A percentile compares a stretch with the other conserved stretches of the same genome.
These are phyloP conservation scores for Saccharum officinarum DNA, from an alignment of 176 grass and related monocot genomes.

Conservation along the genomic window DNA sequence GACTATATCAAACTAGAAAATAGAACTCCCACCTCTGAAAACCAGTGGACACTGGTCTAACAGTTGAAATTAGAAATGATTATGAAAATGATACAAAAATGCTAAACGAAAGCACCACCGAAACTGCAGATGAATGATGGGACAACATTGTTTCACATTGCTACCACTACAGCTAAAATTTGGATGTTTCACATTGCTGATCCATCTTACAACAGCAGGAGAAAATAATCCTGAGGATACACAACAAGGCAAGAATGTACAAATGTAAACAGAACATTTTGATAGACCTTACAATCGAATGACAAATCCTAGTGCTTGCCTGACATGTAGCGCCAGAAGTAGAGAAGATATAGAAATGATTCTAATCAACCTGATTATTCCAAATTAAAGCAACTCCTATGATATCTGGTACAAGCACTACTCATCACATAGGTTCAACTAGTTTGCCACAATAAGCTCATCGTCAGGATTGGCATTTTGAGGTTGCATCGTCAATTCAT, in stretches of 20 bases:
- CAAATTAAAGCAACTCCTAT: background rate
- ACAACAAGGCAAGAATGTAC: slow-evolving; percentile 27
- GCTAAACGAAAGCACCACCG: background rate
- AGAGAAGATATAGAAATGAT: background rate
- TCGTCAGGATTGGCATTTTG: slow-evolving; percentile 41
- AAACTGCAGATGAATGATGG: background rate
- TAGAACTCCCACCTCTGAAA: background rate
- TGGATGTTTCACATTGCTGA: background rate
- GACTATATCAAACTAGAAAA: background rate
- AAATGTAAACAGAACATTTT: background rate
- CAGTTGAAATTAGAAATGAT: background rate
- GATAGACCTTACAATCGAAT: slow-evolving; percentile 10
- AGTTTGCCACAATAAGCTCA: slow-evolving; percentile 86
- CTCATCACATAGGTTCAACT: slow-evolving; percentile 10
- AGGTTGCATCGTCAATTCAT: slow-evolving; percentile 55
- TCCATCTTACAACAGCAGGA: background rate
- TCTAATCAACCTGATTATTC: slow-evolving; percentile 7
- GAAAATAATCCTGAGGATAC: background rate
- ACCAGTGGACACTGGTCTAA: background rate
- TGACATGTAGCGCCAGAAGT: no score
- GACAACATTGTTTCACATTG: background rate
- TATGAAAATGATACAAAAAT: background rate
- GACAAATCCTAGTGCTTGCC: slow-evolving; percentile 10
- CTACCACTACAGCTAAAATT: background rate
- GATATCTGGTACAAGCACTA: background rate